phyloP scores from a whole-genome alignment of 352 stramenopile species.

The Pythium pyrilobum region DNA sequence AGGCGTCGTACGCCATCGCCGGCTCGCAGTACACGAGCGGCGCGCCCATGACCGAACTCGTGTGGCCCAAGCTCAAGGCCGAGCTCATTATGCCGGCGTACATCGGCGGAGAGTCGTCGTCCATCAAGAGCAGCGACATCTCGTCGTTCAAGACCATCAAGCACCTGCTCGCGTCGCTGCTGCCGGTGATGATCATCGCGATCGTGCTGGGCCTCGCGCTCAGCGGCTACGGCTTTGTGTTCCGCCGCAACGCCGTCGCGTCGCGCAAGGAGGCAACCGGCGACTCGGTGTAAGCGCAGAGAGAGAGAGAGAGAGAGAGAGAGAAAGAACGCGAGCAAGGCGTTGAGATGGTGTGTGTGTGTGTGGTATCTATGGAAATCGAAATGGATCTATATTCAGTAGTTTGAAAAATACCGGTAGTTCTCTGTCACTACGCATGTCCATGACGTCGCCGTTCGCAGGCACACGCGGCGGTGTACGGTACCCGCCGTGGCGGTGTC shows the following conservation, averaged over 20 bases:
- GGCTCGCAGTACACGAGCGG: constrained; percentile 32
- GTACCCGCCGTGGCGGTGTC: constrained; percentile 4
- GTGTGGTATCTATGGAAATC: too few species aligned
- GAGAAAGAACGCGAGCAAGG: too few species aligned
- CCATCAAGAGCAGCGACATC: too few species aligned
- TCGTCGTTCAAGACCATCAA: constrained; percentile 39
- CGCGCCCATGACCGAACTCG: constrained; percentile 52
- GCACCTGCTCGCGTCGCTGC: constrained; percentile 36
- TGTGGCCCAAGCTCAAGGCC: constrained; percentile 43
- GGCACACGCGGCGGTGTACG: background rate
- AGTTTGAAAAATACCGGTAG: too few species aligned
- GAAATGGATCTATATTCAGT: too few species aligned
- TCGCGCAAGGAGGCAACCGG: too few species aligned
- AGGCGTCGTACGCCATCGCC: constrained; percentile 49
- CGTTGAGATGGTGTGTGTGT: too few species aligned
- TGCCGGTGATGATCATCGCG: constrained; percentile 56
- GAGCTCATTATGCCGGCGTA: constrained; percentile 63
- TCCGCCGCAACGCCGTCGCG: constrained; percentile 27
- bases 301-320: too few species aligned
- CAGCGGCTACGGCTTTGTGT: constrained; percentile 34
- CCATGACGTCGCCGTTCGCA: too few species aligned
- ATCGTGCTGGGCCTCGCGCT: constrained; percentile 38
- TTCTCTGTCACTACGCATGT: too few species aligned
- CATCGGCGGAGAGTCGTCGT: constrained; percentile 46
- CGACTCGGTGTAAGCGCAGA: too few species aligned